Conservation (phyloP, 192 early-diverging fungal species). For the Coemansia pectinata region DNA sequence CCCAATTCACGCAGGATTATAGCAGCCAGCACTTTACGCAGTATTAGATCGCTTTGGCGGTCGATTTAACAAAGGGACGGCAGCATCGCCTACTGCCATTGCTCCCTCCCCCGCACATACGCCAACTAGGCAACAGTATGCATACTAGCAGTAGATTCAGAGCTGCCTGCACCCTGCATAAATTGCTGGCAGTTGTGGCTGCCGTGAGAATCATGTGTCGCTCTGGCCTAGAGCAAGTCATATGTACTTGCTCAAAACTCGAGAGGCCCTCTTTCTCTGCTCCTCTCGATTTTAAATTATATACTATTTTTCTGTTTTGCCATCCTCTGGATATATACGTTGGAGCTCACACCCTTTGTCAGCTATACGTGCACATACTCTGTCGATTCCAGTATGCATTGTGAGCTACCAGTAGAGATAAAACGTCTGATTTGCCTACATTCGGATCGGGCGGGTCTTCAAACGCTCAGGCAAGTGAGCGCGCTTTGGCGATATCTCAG, state of each 20-base stretch:
- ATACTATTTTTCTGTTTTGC: neutral
- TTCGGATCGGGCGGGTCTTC: slow-evolving; percentile 17
- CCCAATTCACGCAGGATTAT: slow-evolving; percentile 34
- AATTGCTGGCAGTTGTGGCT: neutral
- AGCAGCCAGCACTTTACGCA: slow-evolving; percentile 49
- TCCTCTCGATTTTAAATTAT: neutral
- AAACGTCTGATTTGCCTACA: slow-evolving; percentile 22
- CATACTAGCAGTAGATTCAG: neutral
- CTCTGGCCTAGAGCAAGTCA: neutral
- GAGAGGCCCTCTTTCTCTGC: neutral
- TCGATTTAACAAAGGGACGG: neutral
- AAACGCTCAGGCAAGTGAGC: slow-evolving; percentile 27
- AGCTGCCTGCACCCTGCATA: slow-evolving; percentile 2
- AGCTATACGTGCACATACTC: neutral
- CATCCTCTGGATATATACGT: neutral
- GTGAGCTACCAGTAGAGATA: slow-evolving; percentile 25
- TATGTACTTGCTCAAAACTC: neutral
- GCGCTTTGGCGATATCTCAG: slow-evolving; percentile 31
- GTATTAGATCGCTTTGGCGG: slow-evolving; percentile 17
- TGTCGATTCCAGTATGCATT: neutral
- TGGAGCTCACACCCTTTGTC: neutral
- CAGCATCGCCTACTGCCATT: neutral
- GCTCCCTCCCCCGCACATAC: neutral
- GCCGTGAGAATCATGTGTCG: neutral
- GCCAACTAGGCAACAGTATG: neutral